Conservation (phyloP, 1,284 basidiomycete species). For the Sporisorium sorghi region DNA sequence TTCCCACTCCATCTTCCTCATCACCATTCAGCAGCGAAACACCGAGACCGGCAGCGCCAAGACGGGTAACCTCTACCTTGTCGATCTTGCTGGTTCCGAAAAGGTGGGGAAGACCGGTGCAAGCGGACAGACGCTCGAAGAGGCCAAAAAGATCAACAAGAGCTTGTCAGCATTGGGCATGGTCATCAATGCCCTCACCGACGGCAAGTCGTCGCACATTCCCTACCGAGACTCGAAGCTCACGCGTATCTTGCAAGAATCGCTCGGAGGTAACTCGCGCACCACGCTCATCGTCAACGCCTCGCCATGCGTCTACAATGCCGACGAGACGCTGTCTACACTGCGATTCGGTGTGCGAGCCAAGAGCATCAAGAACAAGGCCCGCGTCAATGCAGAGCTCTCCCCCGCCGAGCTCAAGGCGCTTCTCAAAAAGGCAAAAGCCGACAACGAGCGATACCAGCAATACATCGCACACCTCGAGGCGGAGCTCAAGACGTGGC, state of each 20-base stretch:
- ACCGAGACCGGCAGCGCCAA: conserved; percentile 95
- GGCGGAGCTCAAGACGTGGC: conserved; percentile 90
- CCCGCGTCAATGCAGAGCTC: conserved; percentile 96
- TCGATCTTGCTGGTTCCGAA: conserved; percentile 98
- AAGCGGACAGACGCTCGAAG: conserved; percentile 97
- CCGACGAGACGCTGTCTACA: conserved; percentile 95
- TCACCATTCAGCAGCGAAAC: conserved; percentile 96
- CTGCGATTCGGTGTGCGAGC: conserved; percentile 94
- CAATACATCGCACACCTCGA: conserved; percentile 90
- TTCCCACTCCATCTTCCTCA: conserved; percentile 98
- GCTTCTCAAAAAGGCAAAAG: conserved; percentile 87
- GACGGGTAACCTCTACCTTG: conserved; percentile 95
- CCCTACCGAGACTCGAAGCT: conserved; percentile 99
- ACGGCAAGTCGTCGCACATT: conserved; percentile 90
- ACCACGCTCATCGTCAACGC: conserved; percentile 99
- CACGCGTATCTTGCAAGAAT: conserved; percentile 99
- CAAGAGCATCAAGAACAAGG: conserved; percentile 99
- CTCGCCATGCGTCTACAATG: conserved; percentile 96
- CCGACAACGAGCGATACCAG: conserved; percentile 84
- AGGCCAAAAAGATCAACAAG: conserved; percentile 99
- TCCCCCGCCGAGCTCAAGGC: conserved; percentile 96
- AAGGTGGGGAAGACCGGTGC: conserved; percentile 99
- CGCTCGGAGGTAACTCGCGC: conserved; percentile 96
- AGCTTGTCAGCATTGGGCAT: conserved; percentile 96
- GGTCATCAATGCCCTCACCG: conserved; percentile 99